Conservation (phyloP, 225 moss, liverwort and hornwort genomes). For the Antitrichia curtipendula region DNA sequence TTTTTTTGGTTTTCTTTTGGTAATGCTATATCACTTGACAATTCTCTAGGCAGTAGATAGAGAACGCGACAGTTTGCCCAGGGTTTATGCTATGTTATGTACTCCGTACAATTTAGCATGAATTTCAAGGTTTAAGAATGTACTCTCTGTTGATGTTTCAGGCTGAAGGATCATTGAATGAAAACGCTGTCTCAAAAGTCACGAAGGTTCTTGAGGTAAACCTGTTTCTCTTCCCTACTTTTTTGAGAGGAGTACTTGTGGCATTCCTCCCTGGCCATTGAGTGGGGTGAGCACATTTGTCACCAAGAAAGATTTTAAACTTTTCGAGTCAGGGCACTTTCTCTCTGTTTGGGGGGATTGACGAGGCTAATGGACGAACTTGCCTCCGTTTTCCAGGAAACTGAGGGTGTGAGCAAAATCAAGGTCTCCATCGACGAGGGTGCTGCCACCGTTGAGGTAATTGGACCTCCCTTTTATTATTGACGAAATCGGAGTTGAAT, state of each 20-base stretch:
- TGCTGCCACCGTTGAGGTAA: slow-evolving; percentile 81
- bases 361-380: not conserved
- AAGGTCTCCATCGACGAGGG: slow-evolving; percentile 56
- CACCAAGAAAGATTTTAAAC: not conserved
- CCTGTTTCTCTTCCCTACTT: not conserved
- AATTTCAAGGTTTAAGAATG: slow-evolving; percentile 21
- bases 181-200: slow-evolving; percentile 61
- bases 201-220: slow-evolving; percentile 67
- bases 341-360: not conserved
- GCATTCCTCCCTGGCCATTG: not conserved
- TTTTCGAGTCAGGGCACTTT: not conserved
- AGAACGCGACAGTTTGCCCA: not conserved
- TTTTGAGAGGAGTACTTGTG: not conserved
- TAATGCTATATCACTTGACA: not conserved
- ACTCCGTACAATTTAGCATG: not conserved
- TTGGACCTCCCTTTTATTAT: not conserved
- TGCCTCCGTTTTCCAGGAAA: slow-evolving; percentile 61
- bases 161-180: slow-evolving; percentile 82
- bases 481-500: not conserved
- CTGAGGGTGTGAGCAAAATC: slow-evolving; percentile 80
- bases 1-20: not conserved
- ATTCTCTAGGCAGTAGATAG: not conserved
- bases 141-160: slow-evolving; percentile 2
- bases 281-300: not conserved
- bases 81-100: not conserved